These are phyloP conservation scores for Sporisorium sorghi DNA, from an alignment of 1,284 basidiomycete species.

Conservation along the genomic window DNA sequence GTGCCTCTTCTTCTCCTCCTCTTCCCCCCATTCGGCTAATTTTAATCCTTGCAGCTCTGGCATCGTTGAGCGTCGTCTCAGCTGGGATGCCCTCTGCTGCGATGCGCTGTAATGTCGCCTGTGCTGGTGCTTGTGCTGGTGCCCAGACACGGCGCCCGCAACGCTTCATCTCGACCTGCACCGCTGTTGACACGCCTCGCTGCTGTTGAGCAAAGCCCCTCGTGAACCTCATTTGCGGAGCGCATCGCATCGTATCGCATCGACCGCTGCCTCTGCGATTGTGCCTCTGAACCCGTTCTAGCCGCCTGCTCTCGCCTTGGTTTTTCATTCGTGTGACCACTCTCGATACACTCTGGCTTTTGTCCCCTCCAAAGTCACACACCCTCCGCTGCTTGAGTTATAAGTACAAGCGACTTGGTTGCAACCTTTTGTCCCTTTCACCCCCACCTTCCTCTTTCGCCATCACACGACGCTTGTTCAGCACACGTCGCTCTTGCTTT, in stretches of 20 bases:
- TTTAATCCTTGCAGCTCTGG: constrained; percentile 32
- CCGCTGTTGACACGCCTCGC: not conserved
- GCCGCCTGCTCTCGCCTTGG: constrained; percentile 4
- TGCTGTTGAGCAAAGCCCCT: not conserved
- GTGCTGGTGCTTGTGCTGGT: no score
- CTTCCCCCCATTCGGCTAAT: constrained; percentile 28
- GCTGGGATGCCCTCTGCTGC: not conserved
- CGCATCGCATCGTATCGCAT: not conserved
- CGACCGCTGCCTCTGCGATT: not conserved
- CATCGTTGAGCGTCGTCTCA: not conserved
- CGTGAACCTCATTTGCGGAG: constrained; percentile 7
- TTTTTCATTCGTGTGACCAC: constrained; percentile 2
- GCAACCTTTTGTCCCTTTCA: not conserved
- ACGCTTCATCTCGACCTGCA: not conserved
- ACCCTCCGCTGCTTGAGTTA: not conserved
- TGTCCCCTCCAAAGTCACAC: constrained; percentile 3
- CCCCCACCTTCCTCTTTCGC: not conserved
- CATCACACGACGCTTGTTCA: constrained; percentile 1
- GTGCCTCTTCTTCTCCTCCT: not conserved
- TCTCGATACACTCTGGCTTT: not conserved
- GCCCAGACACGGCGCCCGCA: not conserved
- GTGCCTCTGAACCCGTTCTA: constrained; percentile 2
- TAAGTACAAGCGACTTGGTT: not conserved
- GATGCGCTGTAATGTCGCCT: not conserved
- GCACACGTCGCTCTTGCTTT: not conserved